These are phyloP conservation scores for Botryotinia narcissicola DNA, from an alignment of 2,329 filamentous ascomycete species.

Conservation along the genomic window DNA sequence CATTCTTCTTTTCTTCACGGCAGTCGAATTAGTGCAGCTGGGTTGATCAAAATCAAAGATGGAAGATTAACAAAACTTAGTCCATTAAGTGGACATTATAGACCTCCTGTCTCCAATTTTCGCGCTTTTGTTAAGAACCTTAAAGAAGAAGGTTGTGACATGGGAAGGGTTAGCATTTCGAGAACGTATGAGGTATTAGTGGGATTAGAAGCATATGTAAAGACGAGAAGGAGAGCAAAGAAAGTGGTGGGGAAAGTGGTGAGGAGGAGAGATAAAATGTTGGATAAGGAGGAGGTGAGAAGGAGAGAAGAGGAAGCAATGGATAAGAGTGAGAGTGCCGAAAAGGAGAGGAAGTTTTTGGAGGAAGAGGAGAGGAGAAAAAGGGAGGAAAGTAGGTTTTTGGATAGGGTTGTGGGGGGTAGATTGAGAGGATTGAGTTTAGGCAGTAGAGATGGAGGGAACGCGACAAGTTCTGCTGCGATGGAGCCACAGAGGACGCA, in stretches of 20 bases:
- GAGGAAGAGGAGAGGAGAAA: background rate
- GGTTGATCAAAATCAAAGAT: conserved; percentile 79
- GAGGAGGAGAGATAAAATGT: conserved; percentile 11
- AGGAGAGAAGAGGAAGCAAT: background rate
- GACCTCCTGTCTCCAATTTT: conserved; percentile 76
- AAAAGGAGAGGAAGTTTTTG: background rate
- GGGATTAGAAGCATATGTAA: conserved; percentile 77
- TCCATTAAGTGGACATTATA: conserved; percentile 75
- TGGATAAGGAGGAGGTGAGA: background rate
- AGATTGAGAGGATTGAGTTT: background rate
- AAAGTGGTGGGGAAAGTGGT: conserved; percentile 22
- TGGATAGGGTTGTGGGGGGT: conserved; percentile 4
- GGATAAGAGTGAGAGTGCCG: conserved; percentile 8
- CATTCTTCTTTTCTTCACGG: conserved; percentile 88
- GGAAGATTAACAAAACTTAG: conserved; percentile 73
- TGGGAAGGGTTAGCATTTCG: conserved; percentile 73
- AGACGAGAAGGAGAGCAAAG: conserved; percentile 63
- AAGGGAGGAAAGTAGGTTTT: background rate
- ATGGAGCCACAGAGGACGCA: background rate
- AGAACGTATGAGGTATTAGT: conserved; percentile 80
- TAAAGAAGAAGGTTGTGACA: conserved; percentile 71
- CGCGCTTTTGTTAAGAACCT: conserved; percentile 74
- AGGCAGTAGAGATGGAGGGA: background rate
- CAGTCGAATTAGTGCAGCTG: conserved; percentile 75
- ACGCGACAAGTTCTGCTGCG: background rate